Evolutionary conservation across 2,329 filamentous ascomycete species (phyloP).

Genomic region (Macrophomina pseudophaseolina): DNA sequence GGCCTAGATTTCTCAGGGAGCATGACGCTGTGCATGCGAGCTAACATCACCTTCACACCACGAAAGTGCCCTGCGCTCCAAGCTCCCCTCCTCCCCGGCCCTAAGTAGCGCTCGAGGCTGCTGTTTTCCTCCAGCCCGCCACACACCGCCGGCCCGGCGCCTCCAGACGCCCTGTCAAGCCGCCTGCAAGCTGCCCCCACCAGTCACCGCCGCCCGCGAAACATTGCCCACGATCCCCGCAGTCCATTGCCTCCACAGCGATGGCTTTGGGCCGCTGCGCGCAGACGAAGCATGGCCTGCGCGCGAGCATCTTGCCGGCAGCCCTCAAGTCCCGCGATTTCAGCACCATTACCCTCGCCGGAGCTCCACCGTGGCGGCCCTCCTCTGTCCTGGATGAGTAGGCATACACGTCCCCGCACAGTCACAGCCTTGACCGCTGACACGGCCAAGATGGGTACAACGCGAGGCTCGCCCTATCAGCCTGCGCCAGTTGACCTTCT

Average conservation of each 20-base stretch:
- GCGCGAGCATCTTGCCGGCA: conserved; percentile 5
- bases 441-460: conserved; percentile 76
- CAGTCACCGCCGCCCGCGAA: not conserved
- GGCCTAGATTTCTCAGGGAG: not conserved
- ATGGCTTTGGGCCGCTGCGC: conserved; percentile 21
- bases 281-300: not conserved
- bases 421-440: conserved; percentile 27
- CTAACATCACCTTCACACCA: conserved; percentile 21
- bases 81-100: not conserved
- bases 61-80: not conserved
- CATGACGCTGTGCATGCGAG: conserved; percentile 19
- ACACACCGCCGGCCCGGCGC: not conserved
- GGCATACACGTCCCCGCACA: conserved; percentile 30
- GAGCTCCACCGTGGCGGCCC: conserved; percentile 62
- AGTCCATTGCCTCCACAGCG: conserved; percentile 3
- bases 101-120: not conserved
- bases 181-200: not conserved
- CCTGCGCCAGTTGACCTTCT: conserved; percentile 94
- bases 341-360: conserved; percentile 1
- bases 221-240: conserved; percentile 10
- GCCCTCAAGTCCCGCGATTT: not conserved
- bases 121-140: not conserved
- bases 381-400: conserved; percentile 66
- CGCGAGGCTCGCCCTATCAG: conserved; percentile 94
- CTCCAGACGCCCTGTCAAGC: not conserved